Percentiles rank a stretch among this genome's conserved stretches.
Evolutionary conservation across 305 asterid species (phyloP).

Genomic region (Solanum hybrid): DNA sequence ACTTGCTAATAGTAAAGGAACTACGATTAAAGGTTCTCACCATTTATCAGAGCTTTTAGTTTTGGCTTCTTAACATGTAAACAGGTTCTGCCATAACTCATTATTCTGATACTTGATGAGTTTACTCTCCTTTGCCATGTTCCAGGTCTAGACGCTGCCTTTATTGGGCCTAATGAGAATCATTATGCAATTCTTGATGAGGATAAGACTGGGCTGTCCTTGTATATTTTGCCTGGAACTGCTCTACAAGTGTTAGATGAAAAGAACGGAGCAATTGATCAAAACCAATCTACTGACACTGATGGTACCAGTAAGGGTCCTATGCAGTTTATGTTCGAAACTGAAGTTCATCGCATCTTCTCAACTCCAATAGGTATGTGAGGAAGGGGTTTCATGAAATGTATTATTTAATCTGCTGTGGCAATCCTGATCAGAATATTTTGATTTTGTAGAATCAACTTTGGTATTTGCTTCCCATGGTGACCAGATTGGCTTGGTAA

Average conservation of each 20-base stretch:
- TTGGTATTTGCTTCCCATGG: conserved; percentile 87
- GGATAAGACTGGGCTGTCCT: conserved; percentile 83
- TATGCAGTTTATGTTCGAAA: conserved; percentile 80
- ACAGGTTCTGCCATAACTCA: not conserved
- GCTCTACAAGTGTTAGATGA: conserved; percentile 49
- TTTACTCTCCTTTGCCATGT: conserved; percentile 9
- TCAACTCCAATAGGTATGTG: conserved; percentile 89
- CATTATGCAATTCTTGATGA: conserved; percentile 91
- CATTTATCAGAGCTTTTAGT: conserved; percentile 4
- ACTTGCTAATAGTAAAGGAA: conserved; percentile 72
- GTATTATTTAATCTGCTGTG: conserved; percentile 11
- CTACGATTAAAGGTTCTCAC: conserved; percentile 70
- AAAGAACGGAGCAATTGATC: conserved; percentile 39
- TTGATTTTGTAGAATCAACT: conserved; percentile 68
- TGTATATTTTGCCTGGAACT: conserved; percentile 75
- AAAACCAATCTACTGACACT: conserved; percentile 44
- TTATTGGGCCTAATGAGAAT: conserved; percentile 80
- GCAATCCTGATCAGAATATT: conserved; percentile 22
- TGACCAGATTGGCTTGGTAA: conserved; percentile 89
- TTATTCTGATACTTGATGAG: not conserved
- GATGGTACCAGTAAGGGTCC: conserved; percentile 87
- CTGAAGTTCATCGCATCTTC: conserved; percentile 89
- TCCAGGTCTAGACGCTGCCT: conserved; percentile 94
- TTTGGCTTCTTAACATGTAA: not conserved
- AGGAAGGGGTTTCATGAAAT: conserved; percentile 12